Conservation (phyloP, 1,139 yeast genomes). For the Pichia norvegensis region DNA sequence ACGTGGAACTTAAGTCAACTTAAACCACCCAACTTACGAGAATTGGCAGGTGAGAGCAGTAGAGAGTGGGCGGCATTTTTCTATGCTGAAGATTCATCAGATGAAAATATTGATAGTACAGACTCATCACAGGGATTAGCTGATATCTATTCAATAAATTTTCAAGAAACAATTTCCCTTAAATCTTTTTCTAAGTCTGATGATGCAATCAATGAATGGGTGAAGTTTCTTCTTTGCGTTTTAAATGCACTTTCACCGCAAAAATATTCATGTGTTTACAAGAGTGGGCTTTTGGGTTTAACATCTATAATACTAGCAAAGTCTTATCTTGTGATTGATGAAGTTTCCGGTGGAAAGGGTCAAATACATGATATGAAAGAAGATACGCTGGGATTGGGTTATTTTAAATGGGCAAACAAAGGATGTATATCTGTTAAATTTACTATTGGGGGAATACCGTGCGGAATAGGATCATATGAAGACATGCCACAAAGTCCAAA, state of each 20-base stretch:
- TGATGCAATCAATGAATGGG: constrained; percentile 34
- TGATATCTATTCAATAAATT: constrained; percentile 38
- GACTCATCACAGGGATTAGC: constrained; percentile 15
- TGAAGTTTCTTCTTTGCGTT: constrained; percentile 25
- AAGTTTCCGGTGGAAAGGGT: constrained; percentile 21
- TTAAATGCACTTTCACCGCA: constrained; percentile 23
- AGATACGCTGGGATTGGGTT: constrained; percentile 46
- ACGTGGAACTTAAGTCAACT: constrained; percentile 46
- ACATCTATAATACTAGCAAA: constrained; percentile 36
- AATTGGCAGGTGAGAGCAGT: constrained; percentile 9
- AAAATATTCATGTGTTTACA: constrained; percentile 29
- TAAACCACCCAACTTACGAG: constrained; percentile 17
- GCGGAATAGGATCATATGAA: constrained; percentile 3
- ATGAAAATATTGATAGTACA: constrained; percentile 7
- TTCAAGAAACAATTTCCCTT: constrained; percentile 49
- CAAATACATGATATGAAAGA: constrained; percentile 34
- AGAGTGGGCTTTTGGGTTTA: constrained; percentile 43
- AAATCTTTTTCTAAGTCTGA: constrained; percentile 39
- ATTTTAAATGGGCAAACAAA: constrained; percentile 53
- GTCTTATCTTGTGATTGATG: background rate
- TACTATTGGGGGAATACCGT: constrained; percentile 23
- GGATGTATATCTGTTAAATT: constrained; percentile 42
- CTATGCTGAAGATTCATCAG: constrained; percentile 16
- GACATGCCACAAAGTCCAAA: too few species aligned
- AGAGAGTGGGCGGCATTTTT: constrained; percentile 13